Percentiles rank a stretch among this genome's conserved stretches.
These are phyloP conservation scores for Boechera stricta DNA, from an alignment of 345 rosid species.

Conservation along the genomic window DNA sequence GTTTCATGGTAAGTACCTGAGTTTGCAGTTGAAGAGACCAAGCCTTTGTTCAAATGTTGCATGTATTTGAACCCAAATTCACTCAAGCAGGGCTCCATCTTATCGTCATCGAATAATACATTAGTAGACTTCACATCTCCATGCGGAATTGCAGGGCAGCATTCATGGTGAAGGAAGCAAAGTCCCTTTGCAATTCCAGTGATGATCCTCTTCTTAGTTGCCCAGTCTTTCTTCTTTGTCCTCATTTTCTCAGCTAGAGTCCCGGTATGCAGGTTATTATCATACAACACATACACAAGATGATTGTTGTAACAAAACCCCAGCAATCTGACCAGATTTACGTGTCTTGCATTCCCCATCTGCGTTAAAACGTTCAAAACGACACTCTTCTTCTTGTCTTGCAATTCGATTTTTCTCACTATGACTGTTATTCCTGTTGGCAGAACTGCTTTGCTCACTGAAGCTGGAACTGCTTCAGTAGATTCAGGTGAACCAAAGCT, in stretches of 20 bases:
- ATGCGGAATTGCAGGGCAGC: slow-evolving; percentile 84
- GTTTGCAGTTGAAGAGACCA: slow-evolving; percentile 46
- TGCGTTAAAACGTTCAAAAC: slow-evolving; percentile 53
- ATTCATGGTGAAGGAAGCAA: slow-evolving; percentile 88
- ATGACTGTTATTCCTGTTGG: slow-evolving; percentile 91
- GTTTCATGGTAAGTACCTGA: slow-evolving; percentile 32
- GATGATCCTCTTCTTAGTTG: slow-evolving; percentile 61
- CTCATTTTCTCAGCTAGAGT: slow-evolving; percentile 67
- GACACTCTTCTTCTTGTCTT: slow-evolving; percentile 50
- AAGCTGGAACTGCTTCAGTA: slow-evolving; percentile 49
- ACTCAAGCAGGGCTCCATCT: slow-evolving; percentile 72
- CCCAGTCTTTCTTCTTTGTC: slow-evolving; percentile 65
- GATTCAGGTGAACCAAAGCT: slow-evolving; percentile 63
- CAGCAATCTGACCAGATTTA: slow-evolving; percentile 74
- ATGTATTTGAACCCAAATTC: slow-evolving; percentile 72
- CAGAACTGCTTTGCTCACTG: slow-evolving; percentile 68
- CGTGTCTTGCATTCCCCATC: slow-evolving; percentile 82
- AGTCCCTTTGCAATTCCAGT: slow-evolving; percentile 85
- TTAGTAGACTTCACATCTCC: slow-evolving; percentile 78
- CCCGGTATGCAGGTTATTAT: slow-evolving; percentile 73
- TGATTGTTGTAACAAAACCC: slow-evolving; percentile 85
- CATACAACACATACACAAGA: slow-evolving; percentile 68
- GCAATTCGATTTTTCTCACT: slow-evolving; percentile 69
- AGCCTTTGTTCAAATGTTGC: slow-evolving; percentile 49
- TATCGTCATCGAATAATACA: slow-evolving; percentile 63